phyloP scores from a whole-genome alignment of 495 filamentous ascomycete species.

The Clohesyomyces aquaticus region DNA sequence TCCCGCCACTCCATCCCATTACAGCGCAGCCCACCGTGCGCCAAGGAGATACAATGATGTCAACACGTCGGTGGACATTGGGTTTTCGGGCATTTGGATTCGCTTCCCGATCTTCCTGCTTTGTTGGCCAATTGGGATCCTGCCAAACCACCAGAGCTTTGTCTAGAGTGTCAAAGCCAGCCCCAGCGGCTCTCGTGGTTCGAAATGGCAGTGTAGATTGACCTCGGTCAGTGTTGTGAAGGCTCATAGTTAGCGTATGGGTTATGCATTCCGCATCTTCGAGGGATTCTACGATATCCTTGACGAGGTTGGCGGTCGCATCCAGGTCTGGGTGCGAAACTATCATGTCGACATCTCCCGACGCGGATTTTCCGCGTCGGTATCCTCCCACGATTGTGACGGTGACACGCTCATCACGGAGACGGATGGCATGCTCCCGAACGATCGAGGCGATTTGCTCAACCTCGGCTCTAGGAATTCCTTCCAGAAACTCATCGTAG shows the following conservation, averaged over 20 bases:
- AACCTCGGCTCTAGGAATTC: constrained; percentile 74
- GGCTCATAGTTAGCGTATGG: constrained; percentile 74
- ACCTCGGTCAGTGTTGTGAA: constrained; percentile 66
- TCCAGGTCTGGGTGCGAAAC: constrained; percentile 75
- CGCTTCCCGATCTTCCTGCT: constrained; percentile 42
- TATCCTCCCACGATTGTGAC: constrained; percentile 84
- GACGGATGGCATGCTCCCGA: constrained; percentile 62
- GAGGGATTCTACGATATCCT: constrained; percentile 67
- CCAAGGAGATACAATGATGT: constrained; percentile 93
- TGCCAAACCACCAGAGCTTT: constrained; percentile 96
- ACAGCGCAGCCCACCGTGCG: constrained; percentile 85
- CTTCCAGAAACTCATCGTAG: constrained; percentile 79
- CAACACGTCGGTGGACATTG: constrained; percentile 81
- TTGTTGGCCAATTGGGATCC: constrained; percentile 61
- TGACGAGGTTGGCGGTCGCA: constrained; percentile 67
- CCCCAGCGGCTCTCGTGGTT: constrained; percentile 46
- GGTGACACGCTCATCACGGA: constrained; percentile 59
- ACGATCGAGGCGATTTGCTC: constrained; percentile 68
- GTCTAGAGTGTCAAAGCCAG: constrained; percentile 83
- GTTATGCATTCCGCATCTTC: constrained; percentile 74
- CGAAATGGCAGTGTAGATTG: constrained; percentile 68
- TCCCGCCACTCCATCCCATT: constrained; percentile 84
- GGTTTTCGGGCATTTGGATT: constrained; percentile 60
- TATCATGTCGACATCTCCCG: constrained; percentile 84
- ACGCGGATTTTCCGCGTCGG: constrained; percentile 72